Evolutionary conservation across 176 grass and related monocot species (phyloP).

Genomic region (Tillandsia fasciculata): DNA sequence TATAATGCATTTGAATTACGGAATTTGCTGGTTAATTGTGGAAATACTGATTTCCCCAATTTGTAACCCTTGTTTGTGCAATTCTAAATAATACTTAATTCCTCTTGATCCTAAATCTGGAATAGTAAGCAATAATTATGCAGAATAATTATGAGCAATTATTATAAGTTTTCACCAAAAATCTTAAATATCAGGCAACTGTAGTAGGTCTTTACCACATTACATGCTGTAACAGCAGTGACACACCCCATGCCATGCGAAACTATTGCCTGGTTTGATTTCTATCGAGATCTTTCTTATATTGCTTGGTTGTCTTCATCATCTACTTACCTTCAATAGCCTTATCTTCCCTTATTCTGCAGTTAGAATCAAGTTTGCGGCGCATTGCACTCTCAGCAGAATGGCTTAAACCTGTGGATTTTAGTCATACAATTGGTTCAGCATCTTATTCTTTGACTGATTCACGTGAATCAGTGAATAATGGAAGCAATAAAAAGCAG

Average conservation of each 20-base stretch:
- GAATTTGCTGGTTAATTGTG: no score
- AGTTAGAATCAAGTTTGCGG: constrained; percentile 85
- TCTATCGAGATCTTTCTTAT: no score
- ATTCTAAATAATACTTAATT: neutral
- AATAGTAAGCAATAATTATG: neutral
- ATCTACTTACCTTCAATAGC: neutral
- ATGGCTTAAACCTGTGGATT: constrained; percentile 88
- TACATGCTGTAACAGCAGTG: no score
- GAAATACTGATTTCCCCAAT: no score
- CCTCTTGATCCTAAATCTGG: neutral
- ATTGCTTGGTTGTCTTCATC: neutral
- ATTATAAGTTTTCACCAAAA: no score
- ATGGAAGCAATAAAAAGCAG: constrained; percentile 45
- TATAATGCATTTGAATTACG: no score
- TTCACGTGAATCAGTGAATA: constrained; percentile 35
- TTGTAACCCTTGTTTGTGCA: no score
- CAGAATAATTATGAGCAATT: no score
- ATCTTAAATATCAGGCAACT: no score
- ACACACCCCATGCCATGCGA: no score
- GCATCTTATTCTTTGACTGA: constrained; percentile 62
- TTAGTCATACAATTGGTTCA: constrained; percentile 72
- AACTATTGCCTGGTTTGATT: no score
- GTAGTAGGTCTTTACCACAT: no score
- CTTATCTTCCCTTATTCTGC: constrained; percentile 24
- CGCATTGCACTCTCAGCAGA: constrained; percentile 52